These are phyloP conservation scores for Apostasia ramifera DNA, from an alignment of 106 monocot genomes.

Conservation along the genomic window DNA sequence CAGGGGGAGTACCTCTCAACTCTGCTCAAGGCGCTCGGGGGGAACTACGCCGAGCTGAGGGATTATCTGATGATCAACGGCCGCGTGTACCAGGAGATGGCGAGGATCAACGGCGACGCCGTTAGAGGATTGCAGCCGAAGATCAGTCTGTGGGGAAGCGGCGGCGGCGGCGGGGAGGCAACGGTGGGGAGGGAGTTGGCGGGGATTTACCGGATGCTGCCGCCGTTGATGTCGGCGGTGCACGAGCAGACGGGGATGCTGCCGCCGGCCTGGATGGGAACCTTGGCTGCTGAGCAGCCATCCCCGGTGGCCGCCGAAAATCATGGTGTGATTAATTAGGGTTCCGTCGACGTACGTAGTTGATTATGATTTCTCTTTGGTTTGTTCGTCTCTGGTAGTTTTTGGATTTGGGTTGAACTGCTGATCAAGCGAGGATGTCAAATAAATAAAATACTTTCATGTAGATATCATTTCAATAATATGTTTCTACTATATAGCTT, in stretches of 20 bases:
- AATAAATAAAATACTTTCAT: too few species aligned
- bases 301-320: too few species aligned
- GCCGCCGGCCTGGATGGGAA: conserved; percentile 72
- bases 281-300: neutral
- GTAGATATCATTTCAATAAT: too few species aligned
- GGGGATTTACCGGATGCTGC: conserved; percentile 66
- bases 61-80: conserved; percentile 66
- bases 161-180: neutral
- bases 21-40: conserved; percentile 30
- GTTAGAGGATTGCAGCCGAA: conserved; percentile 53
- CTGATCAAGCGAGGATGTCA: too few species aligned
- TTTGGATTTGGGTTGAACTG: too few species aligned
- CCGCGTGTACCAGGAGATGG: conserved; percentile 51
- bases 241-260: conserved; percentile 77
- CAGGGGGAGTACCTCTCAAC: conserved; percentile 34
- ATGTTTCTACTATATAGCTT: too few species aligned
- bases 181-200: conserved; percentile 76
- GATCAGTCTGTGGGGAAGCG: conserved; percentile 56
- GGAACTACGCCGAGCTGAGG: conserved; percentile 39
- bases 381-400: too few species aligned
- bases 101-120: conserved; percentile 36
- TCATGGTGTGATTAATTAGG: too few species aligned
- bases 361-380: too few species aligned
- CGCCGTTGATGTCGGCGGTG: conserved; percentile 68
- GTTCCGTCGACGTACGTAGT: too few species aligned